Conservation (phyloP, 345 rosid genomes). For the Murraya paniculata region DNA sequence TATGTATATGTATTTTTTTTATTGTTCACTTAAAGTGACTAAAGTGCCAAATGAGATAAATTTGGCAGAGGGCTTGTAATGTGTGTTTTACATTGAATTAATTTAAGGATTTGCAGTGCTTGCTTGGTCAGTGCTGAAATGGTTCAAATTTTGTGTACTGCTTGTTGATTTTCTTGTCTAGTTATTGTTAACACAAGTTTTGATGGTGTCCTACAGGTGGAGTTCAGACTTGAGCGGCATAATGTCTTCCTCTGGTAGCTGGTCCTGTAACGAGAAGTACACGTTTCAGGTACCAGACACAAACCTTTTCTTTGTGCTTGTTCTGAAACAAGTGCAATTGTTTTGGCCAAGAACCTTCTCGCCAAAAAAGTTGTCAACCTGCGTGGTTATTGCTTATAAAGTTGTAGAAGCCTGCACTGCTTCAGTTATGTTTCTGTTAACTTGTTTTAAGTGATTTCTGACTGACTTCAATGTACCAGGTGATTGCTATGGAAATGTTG, state of each 20-base stretch:
- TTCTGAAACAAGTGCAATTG: neutral
- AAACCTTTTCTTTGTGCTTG: neutral
- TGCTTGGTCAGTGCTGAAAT: neutral
- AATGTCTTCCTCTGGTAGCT: neutral
- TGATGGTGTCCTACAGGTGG: neutral
- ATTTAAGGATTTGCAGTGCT: neutral
- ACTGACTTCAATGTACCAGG: neutral
- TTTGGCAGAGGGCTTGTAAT: neutral
- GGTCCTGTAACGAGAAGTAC: neutral
- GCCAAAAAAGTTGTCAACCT: no score
- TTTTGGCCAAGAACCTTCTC: neutral
- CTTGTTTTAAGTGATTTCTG: neutral
- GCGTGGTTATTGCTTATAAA: neutral
- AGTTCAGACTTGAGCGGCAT: neutral
- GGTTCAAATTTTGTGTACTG: neutral
- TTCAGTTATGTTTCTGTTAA: neutral
- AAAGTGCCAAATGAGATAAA: neutral
- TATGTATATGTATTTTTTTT: no score
- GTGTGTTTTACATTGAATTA: neutral
- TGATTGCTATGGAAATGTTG: neutral
- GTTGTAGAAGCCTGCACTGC: neutral
- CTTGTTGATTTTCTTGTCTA: neutral
- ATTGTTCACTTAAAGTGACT: no score
- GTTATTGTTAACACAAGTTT: neutral
- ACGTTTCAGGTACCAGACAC: neutral